Evolutionary conservation across 2,329 filamentous ascomycete species (phyloP).

Genomic region (Ceratocystis lukuohia): DNA sequence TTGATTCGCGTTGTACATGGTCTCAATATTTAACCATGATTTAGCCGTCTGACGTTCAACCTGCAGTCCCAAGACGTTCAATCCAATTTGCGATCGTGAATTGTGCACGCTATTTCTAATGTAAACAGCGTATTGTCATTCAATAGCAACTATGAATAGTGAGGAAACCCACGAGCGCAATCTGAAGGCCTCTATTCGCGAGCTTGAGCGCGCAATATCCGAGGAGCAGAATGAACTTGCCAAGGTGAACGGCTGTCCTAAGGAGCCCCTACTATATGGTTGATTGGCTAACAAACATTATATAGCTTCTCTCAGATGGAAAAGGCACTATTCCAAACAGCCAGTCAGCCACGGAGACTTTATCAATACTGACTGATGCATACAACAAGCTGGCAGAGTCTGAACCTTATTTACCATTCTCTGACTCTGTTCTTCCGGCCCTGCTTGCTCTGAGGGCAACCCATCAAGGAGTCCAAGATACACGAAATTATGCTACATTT

Average conservation of each 20-base stretch:
- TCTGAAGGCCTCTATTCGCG: slow-evolving; percentile 53
- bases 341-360: slow-evolving; percentile 22
- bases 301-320: slow-evolving; percentile 21
- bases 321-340: slow-evolving; percentile 13
- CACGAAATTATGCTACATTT: slow-evolving; percentile 42
- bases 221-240: slow-evolving; percentile 40
- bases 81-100: not conserved
- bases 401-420: slow-evolving; percentile 51
- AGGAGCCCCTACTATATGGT: not conserved
- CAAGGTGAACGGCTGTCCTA: slow-evolving; percentile 28
- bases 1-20: not conserved
- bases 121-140: no score
- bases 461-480: slow-evolving; percentile 50
- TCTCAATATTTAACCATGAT: slow-evolving; percentile 5
- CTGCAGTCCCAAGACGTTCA: not conserved
- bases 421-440: slow-evolving; percentile 55
- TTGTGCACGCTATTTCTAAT: no score
- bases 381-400: slow-evolving; percentile 50
- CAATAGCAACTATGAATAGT: slow-evolving; percentile 13
- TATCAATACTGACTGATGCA: slow-evolving; percentile 45
- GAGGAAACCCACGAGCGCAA: slow-evolving; percentile 36
- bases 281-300: slow-evolving; percentile 9
- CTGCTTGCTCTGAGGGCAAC: slow-evolving; percentile 58
- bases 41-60: slow-evolving; percentile 7
- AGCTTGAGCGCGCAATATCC: slow-evolving; percentile 46